Evolutionary conservation across 169 alveolate species (phyloP).

Genomic region (Plasmodium relictum): DNA sequence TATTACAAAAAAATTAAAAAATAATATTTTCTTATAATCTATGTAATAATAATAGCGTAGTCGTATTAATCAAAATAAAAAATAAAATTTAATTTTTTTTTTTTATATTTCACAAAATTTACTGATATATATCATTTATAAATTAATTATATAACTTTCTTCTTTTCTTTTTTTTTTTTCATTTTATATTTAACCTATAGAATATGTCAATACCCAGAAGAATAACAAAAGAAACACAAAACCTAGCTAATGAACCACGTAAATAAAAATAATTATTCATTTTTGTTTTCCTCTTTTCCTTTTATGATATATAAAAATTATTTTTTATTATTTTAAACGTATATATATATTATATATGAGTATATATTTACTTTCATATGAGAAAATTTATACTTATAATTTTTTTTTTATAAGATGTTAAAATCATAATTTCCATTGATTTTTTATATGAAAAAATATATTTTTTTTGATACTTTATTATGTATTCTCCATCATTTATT

Average conservation of each 20-base stretch:
- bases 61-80: too few relatives aligned
- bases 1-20: too few relatives aligned
- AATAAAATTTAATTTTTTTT: too few relatives aligned
- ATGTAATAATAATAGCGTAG: too few relatives aligned
- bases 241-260: conserved; percentile 90
- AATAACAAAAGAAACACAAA: conserved; percentile 89
- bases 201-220: conserved; percentile 88
- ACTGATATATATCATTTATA: too few relatives aligned
- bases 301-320: too few relatives aligned
- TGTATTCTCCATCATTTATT: not conserved
- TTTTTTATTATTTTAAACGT: too few relatives aligned
- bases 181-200: conserved; percentile 1
- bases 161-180: not conserved
- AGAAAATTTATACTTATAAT: not conserved
- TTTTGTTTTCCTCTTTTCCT: too few relatives aligned
- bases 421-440: too few relatives aligned
- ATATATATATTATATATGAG: not conserved
- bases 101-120: too few relatives aligned
- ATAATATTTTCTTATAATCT: too few relatives aligned
- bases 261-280: conserved; percentile 36
- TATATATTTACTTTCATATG: not conserved
- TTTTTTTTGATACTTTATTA: not conserved
- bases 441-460: too few relatives aligned
- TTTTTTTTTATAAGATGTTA: not conserved
- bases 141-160: not conserved